These are phyloP conservation scores for Acidomyces sp. DNA, from an alignment of 495 filamentous ascomycete species.

Conservation along the genomic window DNA sequence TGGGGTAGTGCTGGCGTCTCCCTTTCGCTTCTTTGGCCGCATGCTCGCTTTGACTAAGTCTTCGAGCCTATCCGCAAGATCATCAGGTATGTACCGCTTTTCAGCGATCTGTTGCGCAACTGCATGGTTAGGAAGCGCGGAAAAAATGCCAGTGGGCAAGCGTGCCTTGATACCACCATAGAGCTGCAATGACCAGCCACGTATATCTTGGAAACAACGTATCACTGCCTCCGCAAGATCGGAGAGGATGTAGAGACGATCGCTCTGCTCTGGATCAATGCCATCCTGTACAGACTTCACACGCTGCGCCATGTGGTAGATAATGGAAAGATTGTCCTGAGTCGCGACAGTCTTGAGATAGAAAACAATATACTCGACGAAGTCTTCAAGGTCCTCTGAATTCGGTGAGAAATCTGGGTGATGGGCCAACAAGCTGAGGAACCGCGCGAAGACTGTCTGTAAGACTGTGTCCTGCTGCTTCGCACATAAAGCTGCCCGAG, in stretches of 20 bases:
- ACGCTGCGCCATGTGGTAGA: conserved; percentile 84
- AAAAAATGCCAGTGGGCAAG: conserved; percentile 66
- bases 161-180: conserved; percentile 63
- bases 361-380: conserved; percentile 75
- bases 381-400: conserved; percentile 59
- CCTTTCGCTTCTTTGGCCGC: conserved; percentile 27
- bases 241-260: conserved; percentile 72
- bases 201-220: conserved; percentile 65
- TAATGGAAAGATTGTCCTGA: conserved; percentile 71
- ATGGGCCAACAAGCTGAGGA: conserved; percentile 80
- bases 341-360: conserved; percentile 75
- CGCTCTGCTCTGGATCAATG: conserved; percentile 43
- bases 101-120: conserved; percentile 72
- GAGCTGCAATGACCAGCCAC: conserved; percentile 64
- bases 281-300: conserved; percentile 82
- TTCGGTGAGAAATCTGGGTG: conserved; percentile 77
- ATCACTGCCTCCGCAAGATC: conserved; percentile 78
- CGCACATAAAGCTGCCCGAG: conserved; percentile 44
- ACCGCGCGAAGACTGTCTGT: conserved; percentile 72
- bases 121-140: conserved; percentile 56
- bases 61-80: conserved; percentile 66
- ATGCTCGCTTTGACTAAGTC: conserved; percentile 39
- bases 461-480: conserved; percentile 47
- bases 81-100: conserved; percentile 68
- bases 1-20: conserved; percentile 28